These are phyloP conservation scores for Pisolithus orientalis DNA, from an alignment of 768 basidiomycete species.

Conservation along the genomic window DNA sequence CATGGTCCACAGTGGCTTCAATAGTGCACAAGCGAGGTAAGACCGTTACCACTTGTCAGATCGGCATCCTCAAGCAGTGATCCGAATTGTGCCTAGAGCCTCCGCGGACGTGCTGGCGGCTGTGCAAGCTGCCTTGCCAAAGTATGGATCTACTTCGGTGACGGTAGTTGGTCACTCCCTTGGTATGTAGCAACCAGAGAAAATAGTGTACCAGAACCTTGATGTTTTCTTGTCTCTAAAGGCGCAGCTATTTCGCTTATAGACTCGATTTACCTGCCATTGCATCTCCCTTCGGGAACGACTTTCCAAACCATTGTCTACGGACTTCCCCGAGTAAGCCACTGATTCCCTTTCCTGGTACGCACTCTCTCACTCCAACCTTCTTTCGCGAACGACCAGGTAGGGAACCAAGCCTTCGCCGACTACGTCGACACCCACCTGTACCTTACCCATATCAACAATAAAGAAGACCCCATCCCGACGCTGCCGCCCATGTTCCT, in stretches of 20 bases:
- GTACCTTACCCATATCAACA: slow-evolving; percentile 49
- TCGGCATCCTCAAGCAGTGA: background rate
- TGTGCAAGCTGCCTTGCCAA: slow-evolving; percentile 35
- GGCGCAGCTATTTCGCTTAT: slow-evolving; percentile 35
- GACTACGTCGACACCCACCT: slow-evolving; percentile 44
- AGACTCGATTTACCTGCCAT: slow-evolving; percentile 34
- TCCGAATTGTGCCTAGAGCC: slow-evolving; percentile 22
- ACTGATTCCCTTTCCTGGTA: background rate
- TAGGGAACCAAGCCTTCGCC: slow-evolving; percentile 58
- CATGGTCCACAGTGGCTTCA: slow-evolving; percentile 44
- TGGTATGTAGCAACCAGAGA: slow-evolving; percentile 14
- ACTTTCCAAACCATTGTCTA: slow-evolving; percentile 27
- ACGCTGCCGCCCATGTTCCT: slow-evolving; percentile 30
- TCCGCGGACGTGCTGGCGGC: slow-evolving; percentile 38
- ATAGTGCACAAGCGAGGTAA: slow-evolving; percentile 37
- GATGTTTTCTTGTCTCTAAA: background rate
- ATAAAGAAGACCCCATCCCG: slow-evolving; percentile 37
- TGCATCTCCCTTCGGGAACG: slow-evolving; percentile 29
- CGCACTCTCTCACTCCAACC: background rate
- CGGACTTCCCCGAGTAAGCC: slow-evolving; percentile 31
- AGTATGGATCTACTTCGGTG: slow-evolving; percentile 30
- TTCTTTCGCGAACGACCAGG: slow-evolving; percentile 14
- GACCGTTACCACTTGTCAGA: slow-evolving; percentile 4
- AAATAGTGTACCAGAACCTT: background rate
- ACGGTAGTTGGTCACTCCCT: slow-evolving; percentile 42